Evolutionary conservation across 1,139 yeast species (phyloP), one percentile per base, ranked within the genome.

Genomic region (Hemisphaericaspora xylofermentans): DNA sequence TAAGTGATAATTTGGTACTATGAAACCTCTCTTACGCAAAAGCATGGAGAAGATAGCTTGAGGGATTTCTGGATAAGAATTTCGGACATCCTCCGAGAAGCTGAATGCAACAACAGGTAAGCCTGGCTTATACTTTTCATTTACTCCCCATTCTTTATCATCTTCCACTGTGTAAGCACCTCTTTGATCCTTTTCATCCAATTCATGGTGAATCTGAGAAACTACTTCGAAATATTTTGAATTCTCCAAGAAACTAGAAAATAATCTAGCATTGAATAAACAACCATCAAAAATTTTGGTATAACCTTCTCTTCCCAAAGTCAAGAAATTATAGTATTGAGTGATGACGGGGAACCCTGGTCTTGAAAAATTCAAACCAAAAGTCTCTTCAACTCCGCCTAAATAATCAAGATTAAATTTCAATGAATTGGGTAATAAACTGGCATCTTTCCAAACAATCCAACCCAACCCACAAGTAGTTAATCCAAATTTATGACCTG

Each of bases 391-490:
- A 15, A 84, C 77, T 24, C 96, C 95, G 26, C 97, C 97, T 38
- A 89, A 74, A 60, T 89, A 89, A 60, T 84, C 84, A 56, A 89
- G 73, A 50, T 85, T 82, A 65, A 89, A 89, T 53, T 85, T 76
- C 50, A 89, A 71, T 45, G 76, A 78, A 39, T 82, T 71, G 19
- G 96, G 95, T 49, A 89, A 72, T 54, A 74, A 74, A 37, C 69
- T 57, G 30, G 71, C 68, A 58, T 82, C 82, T 58, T 81, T 81
- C 91, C 95, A 89, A 44, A 89, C 66, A 44, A 89, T 80, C 96
- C 96, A 89, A 40, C 97, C 97, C 42, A 88, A 76, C 38, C 97
- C 97, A 14, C 93, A 95, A 25, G 94, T 80, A 28, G 91, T 84
- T 40, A 89, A 71, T 27, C 97, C 97, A 64, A 85, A 89, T 66